Evolutionary conservation across 1,284 basidiomycete genomes (phyloP).

Genomic region (Anthracocystis panici-leucophaei): DNA sequence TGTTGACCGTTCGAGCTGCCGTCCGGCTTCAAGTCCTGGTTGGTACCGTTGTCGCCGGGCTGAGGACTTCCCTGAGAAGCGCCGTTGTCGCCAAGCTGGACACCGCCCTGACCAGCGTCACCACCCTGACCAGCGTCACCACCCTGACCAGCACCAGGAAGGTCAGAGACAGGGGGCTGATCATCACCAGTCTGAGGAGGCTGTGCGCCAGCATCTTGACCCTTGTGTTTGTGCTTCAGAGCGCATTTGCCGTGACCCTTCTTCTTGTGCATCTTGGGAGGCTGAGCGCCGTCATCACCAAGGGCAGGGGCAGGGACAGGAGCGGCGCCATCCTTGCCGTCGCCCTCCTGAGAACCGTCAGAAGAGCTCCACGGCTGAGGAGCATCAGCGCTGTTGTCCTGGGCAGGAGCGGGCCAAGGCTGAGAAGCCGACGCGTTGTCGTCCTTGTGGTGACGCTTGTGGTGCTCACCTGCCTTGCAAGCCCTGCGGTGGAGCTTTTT

Average conservation of each 20-base stretch:
- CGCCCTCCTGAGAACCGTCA: background rate
- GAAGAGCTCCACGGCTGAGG: background rate
- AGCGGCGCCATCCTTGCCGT: background rate
- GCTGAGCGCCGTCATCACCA: background rate
- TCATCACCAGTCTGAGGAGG: background rate
- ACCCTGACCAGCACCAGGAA: background rate
- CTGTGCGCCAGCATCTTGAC: background rate
- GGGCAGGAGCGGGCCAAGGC: background rate
- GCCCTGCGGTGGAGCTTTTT: background rate
- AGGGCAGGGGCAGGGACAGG: background rate
- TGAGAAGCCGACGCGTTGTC: constrained; percentile 3
- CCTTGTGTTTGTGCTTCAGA: constrained; percentile 15
- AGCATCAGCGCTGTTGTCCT: background rate
- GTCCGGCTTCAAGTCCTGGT: background rate
- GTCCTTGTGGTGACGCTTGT: constrained; percentile 9
- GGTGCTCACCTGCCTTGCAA: constrained; percentile 1
- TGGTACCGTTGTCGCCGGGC: background rate
- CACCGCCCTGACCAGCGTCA: background rate
- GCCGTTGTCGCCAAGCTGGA: background rate
- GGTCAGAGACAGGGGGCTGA: background rate
- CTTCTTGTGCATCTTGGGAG: constrained; percentile 26
- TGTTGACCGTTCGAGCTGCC: background rate
- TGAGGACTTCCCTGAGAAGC: background rate
- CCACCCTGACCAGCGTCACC: background rate
- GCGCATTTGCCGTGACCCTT: constrained; percentile 28